Base-by-base conservation (phyloP, 2,329 filamentous ascomycete species). In the Epichloe festucae region DNA sequence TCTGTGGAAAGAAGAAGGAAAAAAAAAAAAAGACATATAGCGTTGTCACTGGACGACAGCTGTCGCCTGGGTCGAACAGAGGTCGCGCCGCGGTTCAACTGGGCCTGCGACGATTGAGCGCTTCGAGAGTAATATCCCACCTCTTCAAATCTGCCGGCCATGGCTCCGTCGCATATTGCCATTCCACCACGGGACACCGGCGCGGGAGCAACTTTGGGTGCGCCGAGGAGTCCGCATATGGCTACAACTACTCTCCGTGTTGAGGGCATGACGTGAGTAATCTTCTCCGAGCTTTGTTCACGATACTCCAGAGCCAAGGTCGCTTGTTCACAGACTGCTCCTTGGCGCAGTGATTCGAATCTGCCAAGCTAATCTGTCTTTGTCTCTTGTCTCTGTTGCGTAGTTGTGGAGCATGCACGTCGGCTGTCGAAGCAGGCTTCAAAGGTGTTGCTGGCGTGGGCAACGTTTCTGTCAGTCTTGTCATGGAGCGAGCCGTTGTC, bases 401-500 rank as follows among this genome's bases (percentile, higher is more conserved):
- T 76, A 81, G 78, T 57, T 98, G 93, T 71, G 90, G 91, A 64
- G 85, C 91, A 59, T 98, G 93, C 67, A 96, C 91, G 31, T 94
- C 90, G 44, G 85, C 93, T n/a, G 85, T 98, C 59, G 91, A 97
- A 75, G 81, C 85, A 54, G 93, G 87, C 58, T 95, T 98, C 71
- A 85, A 88, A 62, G 81, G 79, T 58, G 78, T 95, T 5, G 75
- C 85, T 40, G 91, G 93, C 51, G 82, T 93, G 10, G 87, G 85
- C 56, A 89, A 78, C 59, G 89, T 97, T 53, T 94, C 89, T 10
- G 86, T 98, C 61, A 95, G 89, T 65, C 73, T 98, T 60, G 86
- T 96, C 52, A 95, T 96, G 82, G 90, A 95, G 68, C 82, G 91
- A 54, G 93, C 91, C n/a, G 90, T 97, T 42, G 76, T 97, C 38